A percentile compares a stretch with the other conserved stretches of the same genome.
Evolutionary conservation across 1,139 yeast species (phyloP).

Genomic region (Saccharomyces uvarum): DNA sequence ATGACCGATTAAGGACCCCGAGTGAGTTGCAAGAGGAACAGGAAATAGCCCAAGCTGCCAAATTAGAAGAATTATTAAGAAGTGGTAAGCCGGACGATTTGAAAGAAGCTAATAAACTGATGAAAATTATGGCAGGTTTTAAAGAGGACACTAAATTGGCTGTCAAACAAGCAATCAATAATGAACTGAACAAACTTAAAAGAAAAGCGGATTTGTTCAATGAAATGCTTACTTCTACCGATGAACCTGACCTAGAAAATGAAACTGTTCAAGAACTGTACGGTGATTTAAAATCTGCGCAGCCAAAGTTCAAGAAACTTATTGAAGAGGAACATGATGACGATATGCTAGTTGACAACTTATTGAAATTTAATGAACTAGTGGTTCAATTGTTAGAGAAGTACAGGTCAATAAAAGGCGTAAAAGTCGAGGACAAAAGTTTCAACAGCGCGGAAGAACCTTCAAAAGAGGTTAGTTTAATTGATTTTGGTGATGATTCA

Average conservation of each 20-base stretch:
- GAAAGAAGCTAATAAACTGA: constrained; percentile 89
- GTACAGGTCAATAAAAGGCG: constrained; percentile 57
- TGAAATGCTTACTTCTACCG: constrained; percentile 70
- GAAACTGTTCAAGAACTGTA: constrained; percentile 76
- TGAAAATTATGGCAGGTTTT: constrained; percentile 98
- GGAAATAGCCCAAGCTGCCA: constrained; percentile 86
- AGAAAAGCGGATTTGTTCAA: constrained; percentile 85
- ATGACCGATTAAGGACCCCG: constrained; percentile 78
- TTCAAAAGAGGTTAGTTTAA: constrained; percentile 48
- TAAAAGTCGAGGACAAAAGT: not conserved
- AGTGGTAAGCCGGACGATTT: constrained; percentile 94
- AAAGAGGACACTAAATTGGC: constrained; percentile 64
- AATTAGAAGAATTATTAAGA: constrained; percentile 88
- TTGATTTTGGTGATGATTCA: constrained; percentile 73
- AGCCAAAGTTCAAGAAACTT: constrained; percentile 80
- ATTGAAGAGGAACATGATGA: constrained; percentile 69
- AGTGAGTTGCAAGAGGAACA: constrained; percentile 91
- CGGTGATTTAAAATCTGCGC: constrained; percentile 71
- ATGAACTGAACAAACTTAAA: constrained; percentile 76
- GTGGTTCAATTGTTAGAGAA: constrained; percentile 65
- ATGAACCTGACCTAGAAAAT: constrained; percentile 47
- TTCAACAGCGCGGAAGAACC: not conserved
- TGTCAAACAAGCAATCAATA: constrained; percentile 70
- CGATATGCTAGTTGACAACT: constrained; percentile 56
- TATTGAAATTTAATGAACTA: constrained; percentile 67